These are phyloP conservation scores for Aspergillus taichungensis DNA, from an alignment of 495 filamentous ascomycete species.

Conservation along the genomic window DNA sequence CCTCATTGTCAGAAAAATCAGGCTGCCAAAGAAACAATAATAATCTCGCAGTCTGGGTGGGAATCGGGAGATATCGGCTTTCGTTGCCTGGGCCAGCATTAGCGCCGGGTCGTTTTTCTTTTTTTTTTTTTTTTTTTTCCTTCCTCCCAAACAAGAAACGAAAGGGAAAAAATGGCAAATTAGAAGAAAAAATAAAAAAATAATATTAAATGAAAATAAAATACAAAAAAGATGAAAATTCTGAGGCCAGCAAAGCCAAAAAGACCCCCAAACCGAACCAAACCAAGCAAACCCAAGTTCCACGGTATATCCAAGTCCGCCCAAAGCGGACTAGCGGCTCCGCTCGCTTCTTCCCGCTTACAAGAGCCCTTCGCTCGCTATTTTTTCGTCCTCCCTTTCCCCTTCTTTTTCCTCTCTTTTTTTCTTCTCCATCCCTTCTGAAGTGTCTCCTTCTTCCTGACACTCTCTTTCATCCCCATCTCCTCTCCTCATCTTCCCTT, in stretches of 20 bases:
- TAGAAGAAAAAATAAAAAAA: not conserved
- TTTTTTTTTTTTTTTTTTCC: conserved; percentile 11
- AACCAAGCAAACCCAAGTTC: not conserved
- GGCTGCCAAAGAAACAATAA: too few relatives aligned
- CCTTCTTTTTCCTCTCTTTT: conserved; percentile 23
- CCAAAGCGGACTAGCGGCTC: conserved; percentile 23
- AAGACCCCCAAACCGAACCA: not conserved
- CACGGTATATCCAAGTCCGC: conserved; percentile 7
- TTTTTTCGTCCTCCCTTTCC: conserved; percentile 31
- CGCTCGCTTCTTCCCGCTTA: conserved; percentile 36
- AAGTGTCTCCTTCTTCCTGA: conserved; percentile 32
- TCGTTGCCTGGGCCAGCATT: conserved; percentile 21
- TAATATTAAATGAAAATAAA: not conserved
- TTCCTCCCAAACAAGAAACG: conserved; percentile 2
- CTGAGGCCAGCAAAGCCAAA: not conserved
- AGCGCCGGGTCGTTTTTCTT: conserved; percentile 18
- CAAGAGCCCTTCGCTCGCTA: conserved; percentile 32
- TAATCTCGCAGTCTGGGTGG: conserved; percentile 6
- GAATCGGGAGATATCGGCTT: conserved; percentile 40
- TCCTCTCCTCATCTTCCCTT: conserved; percentile 33
- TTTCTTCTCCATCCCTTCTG: conserved; percentile 25
- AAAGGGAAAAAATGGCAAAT: not conserved
- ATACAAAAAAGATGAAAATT: conserved; percentile 3
- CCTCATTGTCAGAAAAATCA: too few relatives aligned
- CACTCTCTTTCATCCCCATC: conserved; percentile 26